These are phyloP conservation scores for Corylus americana DNA, from an alignment of 306 rosid species.

Conservation along the genomic window DNA sequence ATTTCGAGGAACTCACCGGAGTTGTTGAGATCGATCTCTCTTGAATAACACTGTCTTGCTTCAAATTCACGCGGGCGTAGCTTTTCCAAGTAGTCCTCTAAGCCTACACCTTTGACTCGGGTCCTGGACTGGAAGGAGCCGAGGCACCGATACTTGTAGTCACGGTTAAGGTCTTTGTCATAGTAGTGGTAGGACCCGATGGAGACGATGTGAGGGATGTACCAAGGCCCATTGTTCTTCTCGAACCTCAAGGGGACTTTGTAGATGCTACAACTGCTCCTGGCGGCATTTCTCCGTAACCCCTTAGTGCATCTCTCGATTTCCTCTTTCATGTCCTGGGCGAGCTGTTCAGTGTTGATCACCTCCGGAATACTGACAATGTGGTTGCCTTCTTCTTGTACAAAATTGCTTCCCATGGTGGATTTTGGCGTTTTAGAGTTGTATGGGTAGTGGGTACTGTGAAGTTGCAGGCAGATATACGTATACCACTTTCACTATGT, in stretches of 20 bases:
- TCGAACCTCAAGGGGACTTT: neutral
- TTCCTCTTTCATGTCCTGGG: no score
- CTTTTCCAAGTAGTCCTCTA: neutral
- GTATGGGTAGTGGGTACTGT: no score
- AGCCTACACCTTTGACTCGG: neutral
- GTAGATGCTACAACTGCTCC: neutral
- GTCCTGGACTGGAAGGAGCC: neutral
- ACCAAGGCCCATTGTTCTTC: neutral
- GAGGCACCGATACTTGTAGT: neutral
- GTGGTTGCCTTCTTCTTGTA: no score
- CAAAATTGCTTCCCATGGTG: no score
- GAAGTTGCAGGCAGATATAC: no score
- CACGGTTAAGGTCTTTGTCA: neutral
- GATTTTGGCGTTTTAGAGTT: no score
- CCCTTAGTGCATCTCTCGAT: no score
- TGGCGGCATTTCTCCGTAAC: no score
- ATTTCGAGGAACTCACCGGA: neutral
- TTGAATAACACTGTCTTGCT: conserved; percentile 14
- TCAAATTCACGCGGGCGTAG: neutral
- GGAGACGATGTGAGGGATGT: neutral
- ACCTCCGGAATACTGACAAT: no score
- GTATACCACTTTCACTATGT: no score
- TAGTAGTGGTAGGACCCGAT: neutral
- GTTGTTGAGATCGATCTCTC: neutral
- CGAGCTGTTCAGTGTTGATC: neutral